Percentiles rank a stretch among this genome's conserved stretches.
These are phyloP conservation scores for Erysimum cheiranthoides DNA, from an alignment of 345 rosid species.

Conservation along the genomic window DNA sequence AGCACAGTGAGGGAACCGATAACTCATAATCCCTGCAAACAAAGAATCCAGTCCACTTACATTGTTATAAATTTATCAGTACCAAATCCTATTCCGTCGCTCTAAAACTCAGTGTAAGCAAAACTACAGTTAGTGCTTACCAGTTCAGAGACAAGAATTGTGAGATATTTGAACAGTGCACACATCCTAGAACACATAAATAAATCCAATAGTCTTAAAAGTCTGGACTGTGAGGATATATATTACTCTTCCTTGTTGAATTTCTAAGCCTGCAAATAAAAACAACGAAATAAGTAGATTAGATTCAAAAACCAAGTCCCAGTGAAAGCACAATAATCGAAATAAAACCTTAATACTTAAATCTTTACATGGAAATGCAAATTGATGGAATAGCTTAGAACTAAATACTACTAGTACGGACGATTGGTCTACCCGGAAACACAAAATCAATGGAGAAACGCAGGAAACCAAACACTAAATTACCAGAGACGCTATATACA, in stretches of 20 bases:
- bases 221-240: background rate
- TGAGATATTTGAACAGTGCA: conserved; percentile 17
- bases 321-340: conserved; percentile 4
- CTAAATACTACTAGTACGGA: conserved; percentile 3
- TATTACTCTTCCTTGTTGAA: background rate
- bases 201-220: background rate
- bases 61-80: background rate
- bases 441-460: conserved; percentile 4
- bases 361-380: background rate
- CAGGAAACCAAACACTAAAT: conserved; percentile 2
- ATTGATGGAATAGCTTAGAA: background rate
- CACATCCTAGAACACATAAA: conserved; percentile 1
- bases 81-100: background rate
- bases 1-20: background rate
- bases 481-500: background rate
- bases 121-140: conserved; percentile 27
- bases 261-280: conserved; percentile 15
- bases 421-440: conserved; percentile 24
- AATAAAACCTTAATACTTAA: conserved; percentile 11
- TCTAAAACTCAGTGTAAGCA: conserved; percentile 1
- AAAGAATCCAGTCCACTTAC: background rate
- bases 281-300: background rate
- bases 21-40: conserved; percentile 37
- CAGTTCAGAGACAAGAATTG: conserved; percentile 8
- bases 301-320: conserved; percentile 13